A percentile compares a stretch with the other conserved stretches of the same genome.
Conservation (phyloP, 2,329 filamentous ascomycete species). For the Xylariomycetidae sp. region DNA sequence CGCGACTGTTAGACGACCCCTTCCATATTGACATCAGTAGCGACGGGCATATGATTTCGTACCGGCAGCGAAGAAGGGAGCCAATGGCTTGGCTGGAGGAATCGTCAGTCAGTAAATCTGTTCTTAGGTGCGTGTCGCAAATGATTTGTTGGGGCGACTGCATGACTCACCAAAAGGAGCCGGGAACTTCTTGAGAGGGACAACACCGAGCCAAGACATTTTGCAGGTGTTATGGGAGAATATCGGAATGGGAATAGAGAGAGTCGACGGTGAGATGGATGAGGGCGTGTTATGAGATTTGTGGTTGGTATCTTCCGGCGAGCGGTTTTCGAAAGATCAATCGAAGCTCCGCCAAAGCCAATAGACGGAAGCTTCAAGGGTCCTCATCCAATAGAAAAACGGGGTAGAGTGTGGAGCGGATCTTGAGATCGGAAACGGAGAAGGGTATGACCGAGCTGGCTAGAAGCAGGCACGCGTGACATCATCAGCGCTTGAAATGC, state of each 20-base stretch:
- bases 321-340: constrained; percentile 24
- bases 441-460: too few species aligned
- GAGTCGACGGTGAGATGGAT: constrained; percentile 31
- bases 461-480: too few species aligned
- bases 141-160: constrained; percentile 6
- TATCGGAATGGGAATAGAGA: constrained; percentile 24
- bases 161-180: constrained; percentile 67
- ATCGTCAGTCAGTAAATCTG: too few species aligned
- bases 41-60: constrained; percentile 49
- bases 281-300: constrained; percentile 14
- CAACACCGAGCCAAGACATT: constrained; percentile 69
- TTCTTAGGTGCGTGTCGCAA: constrained; percentile 22
- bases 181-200: constrained; percentile 73
- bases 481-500: too few species aligned
- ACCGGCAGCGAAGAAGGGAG: constrained; percentile 93
- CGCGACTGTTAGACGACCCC: background rate
- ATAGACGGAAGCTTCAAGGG: background rate
- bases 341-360: background rate
- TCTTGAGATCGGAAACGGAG: too few species aligned
- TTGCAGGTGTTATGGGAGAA: constrained; percentile 39
- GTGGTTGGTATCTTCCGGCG: constrained; percentile 9
- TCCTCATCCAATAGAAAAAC: too few species aligned
- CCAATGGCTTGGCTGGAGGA: constrained; percentile 88
- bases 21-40: background rate
- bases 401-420: too few species aligned